These are phyloP conservation scores for Erythrobasidium hasegawianum DNA, from an alignment of 1,284 basidiomycete species.

Conservation along the genomic window DNA sequence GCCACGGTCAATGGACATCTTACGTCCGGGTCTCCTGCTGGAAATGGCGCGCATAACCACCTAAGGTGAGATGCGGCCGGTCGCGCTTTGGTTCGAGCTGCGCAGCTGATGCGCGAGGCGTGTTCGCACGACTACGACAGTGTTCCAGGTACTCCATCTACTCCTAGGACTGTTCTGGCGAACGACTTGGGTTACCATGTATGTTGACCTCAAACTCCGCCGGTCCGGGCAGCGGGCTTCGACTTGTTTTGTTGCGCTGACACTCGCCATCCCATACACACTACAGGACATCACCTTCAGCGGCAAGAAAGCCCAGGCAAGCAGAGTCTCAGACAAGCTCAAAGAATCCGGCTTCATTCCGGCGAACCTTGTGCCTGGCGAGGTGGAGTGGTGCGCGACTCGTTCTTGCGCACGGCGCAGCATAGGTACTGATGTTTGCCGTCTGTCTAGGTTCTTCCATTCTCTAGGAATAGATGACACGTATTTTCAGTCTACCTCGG, in stretches of 20 bases:
- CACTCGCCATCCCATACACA: background rate
- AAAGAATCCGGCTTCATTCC: conserved; percentile 81
- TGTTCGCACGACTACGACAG: conserved; percentile 4
- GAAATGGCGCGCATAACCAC: background rate
- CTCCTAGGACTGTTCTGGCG: conserved; percentile 12
- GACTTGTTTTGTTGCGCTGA: background rate
- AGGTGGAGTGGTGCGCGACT: conserved; percentile 75
- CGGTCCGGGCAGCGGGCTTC: conserved; percentile 1
- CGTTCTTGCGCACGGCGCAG: background rate
- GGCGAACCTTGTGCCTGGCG: conserved; percentile 74
- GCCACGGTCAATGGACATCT: background rate
- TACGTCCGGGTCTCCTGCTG: background rate
- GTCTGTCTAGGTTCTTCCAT: conserved; percentile 42
- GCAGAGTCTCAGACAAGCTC: conserved; percentile 42
- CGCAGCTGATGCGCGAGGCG: background rate
- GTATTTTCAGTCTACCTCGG: conserved; percentile 57
- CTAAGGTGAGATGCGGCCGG: no score
- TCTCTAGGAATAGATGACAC: conserved; percentile 76
- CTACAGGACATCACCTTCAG: conserved; percentile 14
- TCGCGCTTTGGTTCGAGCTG: no score
- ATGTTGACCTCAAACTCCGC: background rate
- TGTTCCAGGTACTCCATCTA: conserved; percentile 31
- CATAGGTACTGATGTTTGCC: background rate
- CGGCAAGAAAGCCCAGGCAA: conserved; percentile 37
- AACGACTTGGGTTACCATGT: conserved; percentile 5